Conservation (phyloP, 225 moss, liverwort and hornwort species). For the Takakia lepidozioides region DNA sequence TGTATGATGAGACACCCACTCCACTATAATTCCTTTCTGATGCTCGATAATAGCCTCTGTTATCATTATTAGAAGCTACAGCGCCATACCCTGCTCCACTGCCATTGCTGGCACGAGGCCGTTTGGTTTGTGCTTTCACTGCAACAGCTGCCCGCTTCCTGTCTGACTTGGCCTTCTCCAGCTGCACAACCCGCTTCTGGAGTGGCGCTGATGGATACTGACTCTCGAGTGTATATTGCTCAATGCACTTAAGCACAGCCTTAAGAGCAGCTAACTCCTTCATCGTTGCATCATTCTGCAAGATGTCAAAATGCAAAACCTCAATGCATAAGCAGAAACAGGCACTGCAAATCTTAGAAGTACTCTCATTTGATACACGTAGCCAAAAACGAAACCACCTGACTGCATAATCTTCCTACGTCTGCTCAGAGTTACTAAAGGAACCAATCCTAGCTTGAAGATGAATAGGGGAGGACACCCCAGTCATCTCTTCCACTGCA, state of each 20-base stretch:
- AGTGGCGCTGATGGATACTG: constrained; percentile 90
- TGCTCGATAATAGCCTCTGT: constrained; percentile 81
- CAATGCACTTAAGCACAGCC: constrained; percentile 97
- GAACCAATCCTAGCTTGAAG: no score
- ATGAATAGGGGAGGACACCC: no score
- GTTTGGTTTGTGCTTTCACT: constrained; percentile 97
- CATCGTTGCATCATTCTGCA: constrained; percentile 99
- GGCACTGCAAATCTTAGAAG: no score
- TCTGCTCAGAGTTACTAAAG: no score
- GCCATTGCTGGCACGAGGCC: constrained; percentile 92
- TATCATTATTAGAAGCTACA: constrained; percentile 34
- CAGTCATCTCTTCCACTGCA: no score
- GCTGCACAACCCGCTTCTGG: constrained; percentile 91
- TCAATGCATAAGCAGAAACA: no score
- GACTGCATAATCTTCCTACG: no score
- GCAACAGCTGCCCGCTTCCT: constrained; percentile 98
- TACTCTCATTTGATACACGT: no score
- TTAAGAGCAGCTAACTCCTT: constrained; percentile 98
- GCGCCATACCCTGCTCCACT: constrained; percentile 64
- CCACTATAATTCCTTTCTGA: constrained; percentile 75
- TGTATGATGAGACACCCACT: constrained; percentile 86
- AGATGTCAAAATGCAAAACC: no score
- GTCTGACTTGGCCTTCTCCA: constrained; percentile 98
- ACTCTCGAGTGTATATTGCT: constrained; percentile 88
- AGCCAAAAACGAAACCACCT: no score